phyloP scores from a whole-genome alignment of 1,139 yeast species.

The Pichia sp. region DNA sequence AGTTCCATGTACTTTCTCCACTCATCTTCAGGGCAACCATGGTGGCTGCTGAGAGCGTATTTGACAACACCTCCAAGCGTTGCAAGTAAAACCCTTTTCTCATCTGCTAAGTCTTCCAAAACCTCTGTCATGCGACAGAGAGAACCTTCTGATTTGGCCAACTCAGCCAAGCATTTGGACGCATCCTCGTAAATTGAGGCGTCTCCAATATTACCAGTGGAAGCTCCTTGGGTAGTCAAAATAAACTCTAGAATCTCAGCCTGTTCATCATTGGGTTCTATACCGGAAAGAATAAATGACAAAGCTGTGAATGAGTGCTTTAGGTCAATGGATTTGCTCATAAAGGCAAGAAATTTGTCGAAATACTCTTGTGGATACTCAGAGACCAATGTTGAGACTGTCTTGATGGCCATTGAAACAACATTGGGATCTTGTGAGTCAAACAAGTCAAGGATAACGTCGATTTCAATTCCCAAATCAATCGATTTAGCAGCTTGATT shows the following conservation, averaged over 20 bases:
- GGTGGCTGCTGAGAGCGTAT: slow-evolving; percentile 14
- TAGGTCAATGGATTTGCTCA: slow-evolving; percentile 15
- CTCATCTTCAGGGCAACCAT: too few relatives aligned
- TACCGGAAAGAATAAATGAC: slow-evolving; percentile 31
- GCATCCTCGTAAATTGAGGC: slow-evolving; percentile 27
- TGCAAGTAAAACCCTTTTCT: slow-evolving; percentile 1
- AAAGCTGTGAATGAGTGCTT: slow-evolving; percentile 30
- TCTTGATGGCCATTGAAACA: slow-evolving; percentile 42
- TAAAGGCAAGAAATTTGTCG: slow-evolving; percentile 27
- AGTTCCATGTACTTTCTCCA: slow-evolving; percentile 20
- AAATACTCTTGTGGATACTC: slow-evolving; percentile 32
- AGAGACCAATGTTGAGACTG: slow-evolving; percentile 45
- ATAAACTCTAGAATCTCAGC: too few relatives aligned
- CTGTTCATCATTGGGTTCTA: slow-evolving; percentile 13
- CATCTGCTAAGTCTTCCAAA: slow-evolving; percentile 5
- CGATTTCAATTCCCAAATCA: slow-evolving; percentile 27
- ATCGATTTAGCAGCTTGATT: slow-evolving; percentile 40
- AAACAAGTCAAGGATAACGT: slow-evolving; percentile 30
- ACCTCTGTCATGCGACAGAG: slow-evolving; percentile 11
- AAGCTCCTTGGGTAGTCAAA: too few relatives aligned
- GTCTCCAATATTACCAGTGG: too few relatives aligned
- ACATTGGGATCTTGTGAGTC: slow-evolving; percentile 32
- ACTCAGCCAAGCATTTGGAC: slow-evolving; percentile 30
- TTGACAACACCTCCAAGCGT: slow-evolving; percentile 24
- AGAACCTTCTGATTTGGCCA: slow-evolving; percentile 21